Evolutionary conservation across 805 yeast genomes (phyloP).

Genomic region (Saccharomyces jurei): DNA sequence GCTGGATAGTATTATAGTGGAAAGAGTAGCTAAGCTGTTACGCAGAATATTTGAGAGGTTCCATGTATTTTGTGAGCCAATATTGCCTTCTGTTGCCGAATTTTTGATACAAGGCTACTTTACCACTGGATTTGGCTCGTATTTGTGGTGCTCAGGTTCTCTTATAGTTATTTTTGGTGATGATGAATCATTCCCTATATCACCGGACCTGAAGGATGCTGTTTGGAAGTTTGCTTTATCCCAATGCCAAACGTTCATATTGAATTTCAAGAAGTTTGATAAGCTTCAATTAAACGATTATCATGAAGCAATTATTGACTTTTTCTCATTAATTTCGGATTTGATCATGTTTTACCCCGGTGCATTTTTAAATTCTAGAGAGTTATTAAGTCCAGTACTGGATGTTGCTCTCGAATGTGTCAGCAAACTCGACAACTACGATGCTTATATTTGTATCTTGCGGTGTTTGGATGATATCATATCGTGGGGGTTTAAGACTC

Average conservation of each 20-base stretch:
- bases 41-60: slow-evolving; percentile 51
- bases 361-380: slow-evolving; percentile 29
- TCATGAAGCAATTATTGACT: slow-evolving; percentile 73
- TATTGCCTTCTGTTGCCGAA: slow-evolving; percentile 57
- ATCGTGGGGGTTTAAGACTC: slow-evolving; percentile 74
- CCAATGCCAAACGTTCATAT: slow-evolving; percentile 54
- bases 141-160: slow-evolving; percentile 83
- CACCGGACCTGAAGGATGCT: slow-evolving; percentile 41
- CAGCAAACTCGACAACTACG: slow-evolving; percentile 55
- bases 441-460: slow-evolving; percentile 59
- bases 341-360: slow-evolving; percentile 60
- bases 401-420: slow-evolving; percentile 46
- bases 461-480: slow-evolving; percentile 75
- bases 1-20: slow-evolving; percentile 38
- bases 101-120: slow-evolving; percentile 64
- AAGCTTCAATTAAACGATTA: slow-evolving; percentile 15
- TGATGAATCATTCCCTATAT: slow-evolving; percentile 34
- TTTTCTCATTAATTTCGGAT: slow-evolving; percentile 71
- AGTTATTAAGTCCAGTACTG: slow-evolving; percentile 43
- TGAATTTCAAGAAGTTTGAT: slow-evolving; percentile 30
- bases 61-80: slow-evolving; percentile 35
- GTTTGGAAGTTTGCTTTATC: slow-evolving; percentile 69
- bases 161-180: slow-evolving; percentile 64
- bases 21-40: slow-evolving; percentile 61
- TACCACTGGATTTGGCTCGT: slow-evolving; percentile 66